Evolutionary conservation across 2,329 filamentous ascomycete genomes (phyloP), one percentile per base, ranked within the genome.

Genomic region (Fusarium guadeloupense): DNA sequence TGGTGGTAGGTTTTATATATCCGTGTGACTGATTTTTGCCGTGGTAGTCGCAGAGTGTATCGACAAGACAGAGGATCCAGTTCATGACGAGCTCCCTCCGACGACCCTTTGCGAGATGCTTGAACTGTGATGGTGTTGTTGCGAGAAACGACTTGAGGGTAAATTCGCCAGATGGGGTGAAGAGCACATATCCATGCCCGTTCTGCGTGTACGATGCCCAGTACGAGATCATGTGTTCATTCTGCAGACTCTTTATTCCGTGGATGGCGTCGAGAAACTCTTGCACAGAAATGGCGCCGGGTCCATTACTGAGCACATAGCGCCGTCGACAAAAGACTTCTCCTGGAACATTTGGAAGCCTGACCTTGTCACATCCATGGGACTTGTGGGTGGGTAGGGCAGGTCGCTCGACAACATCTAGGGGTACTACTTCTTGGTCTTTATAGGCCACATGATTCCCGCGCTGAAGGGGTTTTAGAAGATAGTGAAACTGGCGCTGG

Each of bases 61-160:
- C 88, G 34, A 83, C 81, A 5, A 93, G 80, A 71, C 90, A 93
- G 68, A 90, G 86, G 68, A 92, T 84, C 90, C 90, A 93, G 71
- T 90, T 88, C 70, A 91, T 79, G 6, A 92, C 72, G 14, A 89
- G 76, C 39, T 80, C 77, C 28, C 87, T 81, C 21, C 88, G 81
- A 34, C 84, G 81, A 44, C 80, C 78, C 69, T 90, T 89, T 4
- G 83, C 68, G 10, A 91, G 72, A 46, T 82, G 83, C 67, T 89
- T 88, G 71, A 89, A 82, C 19, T 84, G 82, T 19, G 82, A 77
- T 3, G 89, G 87, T 6, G 84, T 84, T 45, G 84, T 85, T 14
- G 86, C 81, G 55, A 92, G 81, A 72, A 91, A 89, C 0, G 86
- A 84, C 67, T 85, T 87, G 31, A 93, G 81, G 14, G 80, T 90